Evolutionary conservation across 2,329 filamentous ascomycete genomes (phyloP).

Genomic region (Fragosphaeria purpurea): DNA sequence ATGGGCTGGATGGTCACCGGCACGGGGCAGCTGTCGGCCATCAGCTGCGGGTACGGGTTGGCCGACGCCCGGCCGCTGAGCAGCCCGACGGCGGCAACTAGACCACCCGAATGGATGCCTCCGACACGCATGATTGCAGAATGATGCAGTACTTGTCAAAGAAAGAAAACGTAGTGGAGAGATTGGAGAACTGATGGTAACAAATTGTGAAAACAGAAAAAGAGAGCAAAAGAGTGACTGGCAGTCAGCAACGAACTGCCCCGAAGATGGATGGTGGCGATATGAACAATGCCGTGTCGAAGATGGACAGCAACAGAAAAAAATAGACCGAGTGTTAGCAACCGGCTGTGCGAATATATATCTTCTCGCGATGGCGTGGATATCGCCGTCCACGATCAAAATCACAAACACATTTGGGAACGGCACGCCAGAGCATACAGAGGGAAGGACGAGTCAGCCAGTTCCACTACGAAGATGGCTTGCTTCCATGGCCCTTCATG

Average conservation of each 20-base stretch:
- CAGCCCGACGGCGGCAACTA: conserved; percentile 2
- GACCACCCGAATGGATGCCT: background rate
- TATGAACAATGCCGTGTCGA: background rate
- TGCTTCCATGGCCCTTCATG: too few relatives aligned
- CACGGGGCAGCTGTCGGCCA: conserved; percentile 6
- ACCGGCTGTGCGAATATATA: conserved; percentile 6
- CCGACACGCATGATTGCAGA: conserved; percentile 3
- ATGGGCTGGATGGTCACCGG: conserved; percentile 12
- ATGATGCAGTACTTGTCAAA: background rate
- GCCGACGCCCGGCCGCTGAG: conserved; percentile 3
- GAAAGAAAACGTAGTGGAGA: background rate
- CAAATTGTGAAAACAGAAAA: too few relatives aligned
- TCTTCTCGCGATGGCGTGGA: background rate
- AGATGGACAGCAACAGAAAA: background rate
- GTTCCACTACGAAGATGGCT: too few relatives aligned
- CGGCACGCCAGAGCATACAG: too few relatives aligned
- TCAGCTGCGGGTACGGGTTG: conserved; percentile 1
- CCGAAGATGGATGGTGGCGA: too few relatives aligned
- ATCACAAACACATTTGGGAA: too few relatives aligned
- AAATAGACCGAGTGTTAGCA: background rate
- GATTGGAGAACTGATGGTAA: too few relatives aligned
- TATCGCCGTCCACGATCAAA: background rate
- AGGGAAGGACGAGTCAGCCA: too few relatives aligned
- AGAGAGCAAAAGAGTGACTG: background rate
- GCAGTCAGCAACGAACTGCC: background rate